Conservation (phyloP, 352 stramenopile genomes). For the Globisporangium heterothallicum region DNA sequence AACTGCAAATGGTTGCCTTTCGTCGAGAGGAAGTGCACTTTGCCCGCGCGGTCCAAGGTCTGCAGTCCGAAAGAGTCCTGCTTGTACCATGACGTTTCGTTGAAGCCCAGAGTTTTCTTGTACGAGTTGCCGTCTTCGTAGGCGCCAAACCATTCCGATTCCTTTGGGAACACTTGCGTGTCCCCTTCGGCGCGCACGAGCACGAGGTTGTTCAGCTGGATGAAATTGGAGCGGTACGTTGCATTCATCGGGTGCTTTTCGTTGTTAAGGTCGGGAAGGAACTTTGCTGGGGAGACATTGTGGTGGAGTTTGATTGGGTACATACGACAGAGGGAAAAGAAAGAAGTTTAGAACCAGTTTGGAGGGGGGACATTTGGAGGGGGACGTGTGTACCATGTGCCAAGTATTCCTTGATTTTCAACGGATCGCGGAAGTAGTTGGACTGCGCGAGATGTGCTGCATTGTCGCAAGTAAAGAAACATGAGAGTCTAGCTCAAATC, state of each 20-base stretch:
- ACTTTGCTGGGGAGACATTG: conserved; percentile 36
- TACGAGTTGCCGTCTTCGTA: conserved; percentile 76
- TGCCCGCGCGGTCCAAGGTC: conserved; percentile 80
- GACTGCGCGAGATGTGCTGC: conserved; percentile 82
- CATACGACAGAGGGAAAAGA: not conserved
- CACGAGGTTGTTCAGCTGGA: conserved; percentile 79
- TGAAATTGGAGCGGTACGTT: conserved; percentile 88
- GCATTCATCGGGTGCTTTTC: conserved; percentile 70
- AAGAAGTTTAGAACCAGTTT: no score
- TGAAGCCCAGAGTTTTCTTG: conserved; percentile 73
- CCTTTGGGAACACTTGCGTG: conserved; percentile 87
- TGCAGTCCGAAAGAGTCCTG: conserved; percentile 90
- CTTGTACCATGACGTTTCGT: conserved; percentile 91
- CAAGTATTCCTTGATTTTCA: conserved; percentile 63
- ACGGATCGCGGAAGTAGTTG: conserved; percentile 92
- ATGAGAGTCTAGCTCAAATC: not conserved
- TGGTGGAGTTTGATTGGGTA: not conserved
- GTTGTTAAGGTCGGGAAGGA: conserved; percentile 89
- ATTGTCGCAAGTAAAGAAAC: not conserved
- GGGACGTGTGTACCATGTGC: conserved; percentile 39
- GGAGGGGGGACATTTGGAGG: no score
- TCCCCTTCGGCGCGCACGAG: conserved; percentile 88
- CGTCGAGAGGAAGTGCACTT: conserved; percentile 88
- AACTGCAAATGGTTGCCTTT: conserved; percentile 91
- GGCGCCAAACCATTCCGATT: conserved; percentile 84